Evolutionary conservation across 495 filamentous ascomycete species (phyloP).

Genomic region (Lichina pygmaea): DNA sequence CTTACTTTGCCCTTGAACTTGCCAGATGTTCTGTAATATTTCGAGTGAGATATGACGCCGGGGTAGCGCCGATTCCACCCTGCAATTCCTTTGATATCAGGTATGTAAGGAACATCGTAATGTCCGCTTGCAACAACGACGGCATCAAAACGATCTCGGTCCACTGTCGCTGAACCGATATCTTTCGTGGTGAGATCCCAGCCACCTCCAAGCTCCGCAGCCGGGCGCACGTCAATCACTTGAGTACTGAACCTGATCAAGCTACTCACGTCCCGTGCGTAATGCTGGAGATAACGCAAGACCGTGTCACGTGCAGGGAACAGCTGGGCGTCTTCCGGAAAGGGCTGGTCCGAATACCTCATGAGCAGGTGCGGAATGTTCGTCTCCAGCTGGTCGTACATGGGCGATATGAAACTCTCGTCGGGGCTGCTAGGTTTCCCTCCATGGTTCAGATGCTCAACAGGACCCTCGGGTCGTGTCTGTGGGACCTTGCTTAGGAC

Average conservation of each 20-base stretch:
- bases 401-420: constrained; percentile 32
- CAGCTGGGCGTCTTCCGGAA: constrained; percentile 32
- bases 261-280: constrained; percentile 32
- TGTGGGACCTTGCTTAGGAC: constrained; percentile 10
- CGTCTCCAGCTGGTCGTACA: constrained; percentile 60
- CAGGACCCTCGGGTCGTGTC: constrained; percentile 9
- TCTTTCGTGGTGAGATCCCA: constrained; percentile 31
- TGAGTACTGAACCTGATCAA: constrained; percentile 30
- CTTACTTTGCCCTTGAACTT: constrained; percentile 23
- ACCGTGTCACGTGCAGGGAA: constrained; percentile 47
- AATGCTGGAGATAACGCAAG: constrained; percentile 43
- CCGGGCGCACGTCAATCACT: constrained; percentile 20
- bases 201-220: constrained; percentile 1
- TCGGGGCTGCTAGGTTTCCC: neutral
- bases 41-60: constrained; percentile 49
- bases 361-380: constrained; percentile 73
- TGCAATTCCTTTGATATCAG: constrained; percentile 28
- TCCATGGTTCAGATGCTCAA: constrained; percentile 4
- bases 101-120: constrained; percentile 45
- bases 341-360: constrained; percentile 45
- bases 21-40: constrained; percentile 39
- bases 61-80: constrained; percentile 32
- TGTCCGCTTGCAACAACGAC: constrained; percentile 70
- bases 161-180: constrained; percentile 13
- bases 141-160: constrained; percentile 30